Evolutionary conservation across 805 yeast genomes (phyloP).

Genomic region (Starmera quercuum): DNA sequence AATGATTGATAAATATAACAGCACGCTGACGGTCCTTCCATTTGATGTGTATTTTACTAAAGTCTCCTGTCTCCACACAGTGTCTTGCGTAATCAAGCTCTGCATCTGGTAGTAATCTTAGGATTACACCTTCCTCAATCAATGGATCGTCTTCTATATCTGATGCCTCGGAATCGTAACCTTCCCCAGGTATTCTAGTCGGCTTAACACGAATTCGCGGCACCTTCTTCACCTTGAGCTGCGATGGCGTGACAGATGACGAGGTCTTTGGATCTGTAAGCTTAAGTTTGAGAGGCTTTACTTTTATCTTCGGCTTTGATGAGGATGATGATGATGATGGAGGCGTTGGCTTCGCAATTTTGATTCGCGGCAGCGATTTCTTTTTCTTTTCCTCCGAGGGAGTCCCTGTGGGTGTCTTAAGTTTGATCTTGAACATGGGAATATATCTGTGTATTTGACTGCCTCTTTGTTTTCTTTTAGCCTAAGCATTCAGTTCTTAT

Average conservation of each 20-base stretch:
- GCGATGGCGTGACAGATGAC: background rate
- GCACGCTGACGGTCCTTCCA: conserved; percentile 84
- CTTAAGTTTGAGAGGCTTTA: conserved; percentile 1
- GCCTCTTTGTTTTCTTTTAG: no score
- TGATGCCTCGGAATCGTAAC: conserved; percentile 95
- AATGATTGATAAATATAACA: conserved; percentile 59
- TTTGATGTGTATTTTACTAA: conserved; percentile 61
- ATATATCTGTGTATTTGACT: no score
- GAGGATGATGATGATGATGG: conserved; percentile 1
- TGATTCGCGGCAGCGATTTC: conserved; percentile 1
- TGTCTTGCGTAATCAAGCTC: conserved; percentile 67
- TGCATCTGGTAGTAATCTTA: conserved; percentile 64
- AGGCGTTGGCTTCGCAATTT: conserved; percentile 3
- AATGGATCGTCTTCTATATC: conserved; percentile 93
- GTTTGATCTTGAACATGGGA: conserved; percentile 21
- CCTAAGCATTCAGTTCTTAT: no score
- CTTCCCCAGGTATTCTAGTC: conserved; percentile 79
- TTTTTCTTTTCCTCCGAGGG: conserved; percentile 4
- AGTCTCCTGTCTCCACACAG: conserved; percentile 73
- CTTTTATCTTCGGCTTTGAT: background rate
- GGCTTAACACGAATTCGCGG: conserved; percentile 50
- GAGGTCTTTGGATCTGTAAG: background rate
- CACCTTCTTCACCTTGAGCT: conserved; percentile 2
- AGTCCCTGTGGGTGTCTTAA: conserved; percentile 19
- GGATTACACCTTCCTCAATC: conserved; percentile 75